phyloP scores from a whole-genome alignment of 352 stramenopile genomes.

The Elongisporangium prolatum region DNA sequence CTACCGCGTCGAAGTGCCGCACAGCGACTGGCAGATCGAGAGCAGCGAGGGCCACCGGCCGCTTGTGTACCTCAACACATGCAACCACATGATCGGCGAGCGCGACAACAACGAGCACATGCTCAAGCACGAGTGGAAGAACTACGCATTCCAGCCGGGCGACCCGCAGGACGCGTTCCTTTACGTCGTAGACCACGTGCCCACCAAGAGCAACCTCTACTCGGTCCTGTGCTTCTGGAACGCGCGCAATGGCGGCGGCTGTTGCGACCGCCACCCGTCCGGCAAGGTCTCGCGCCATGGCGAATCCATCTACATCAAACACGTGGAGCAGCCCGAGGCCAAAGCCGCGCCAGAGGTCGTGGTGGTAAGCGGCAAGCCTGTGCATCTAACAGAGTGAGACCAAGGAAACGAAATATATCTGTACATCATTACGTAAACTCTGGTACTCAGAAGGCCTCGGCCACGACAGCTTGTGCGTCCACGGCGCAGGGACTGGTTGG shows the following conservation, averaged over 20 bases:
- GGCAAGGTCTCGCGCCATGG: constrained; percentile 47
- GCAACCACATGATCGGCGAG: constrained; percentile 88
- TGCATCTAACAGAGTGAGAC: neutral
- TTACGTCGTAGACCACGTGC: constrained; percentile 78
- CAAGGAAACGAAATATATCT: neutral
- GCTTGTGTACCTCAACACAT: constrained; percentile 85
- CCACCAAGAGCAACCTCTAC: constrained; percentile 87
- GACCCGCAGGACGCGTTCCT: constrained; percentile 62
- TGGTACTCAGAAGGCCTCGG: neutral
- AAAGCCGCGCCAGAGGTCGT: neutral
- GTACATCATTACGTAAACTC: neutral
- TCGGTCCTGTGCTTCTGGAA: constrained; percentile 75
- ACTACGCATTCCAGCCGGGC: constrained; percentile 78
- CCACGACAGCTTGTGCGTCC: neutral
- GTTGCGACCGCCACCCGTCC: constrained; percentile 57
- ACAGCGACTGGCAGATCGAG: constrained; percentile 37
- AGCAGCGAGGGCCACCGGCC: constrained; percentile 42
- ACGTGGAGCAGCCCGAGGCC: constrained; percentile 8
- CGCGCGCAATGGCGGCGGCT: constrained; percentile 73
- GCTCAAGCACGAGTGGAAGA: constrained; percentile 73
- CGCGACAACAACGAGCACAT: constrained; percentile 75
- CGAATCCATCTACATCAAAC: constrained; percentile 60
- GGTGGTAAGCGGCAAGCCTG: neutral
- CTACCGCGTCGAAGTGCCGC: constrained; percentile 55
- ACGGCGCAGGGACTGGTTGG: neutral